Percentiles rank a stretch among this genome's conserved stretches.
Evolutionary conservation across 768 basidiomycete genomes (phyloP).

Genomic region (Kwoniella dejecticola): DNA sequence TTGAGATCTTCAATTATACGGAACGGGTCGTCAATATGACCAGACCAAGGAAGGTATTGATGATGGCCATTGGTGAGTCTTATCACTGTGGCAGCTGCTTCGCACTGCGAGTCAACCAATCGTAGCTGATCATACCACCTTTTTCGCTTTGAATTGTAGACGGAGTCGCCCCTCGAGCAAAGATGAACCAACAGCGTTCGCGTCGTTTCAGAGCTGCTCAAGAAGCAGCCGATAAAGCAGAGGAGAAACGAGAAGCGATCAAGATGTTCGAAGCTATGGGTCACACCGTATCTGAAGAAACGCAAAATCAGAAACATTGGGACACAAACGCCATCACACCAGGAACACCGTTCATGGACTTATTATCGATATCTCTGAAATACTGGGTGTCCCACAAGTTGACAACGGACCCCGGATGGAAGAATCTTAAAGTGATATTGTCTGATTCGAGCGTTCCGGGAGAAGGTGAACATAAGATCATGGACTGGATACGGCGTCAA

Average conservation of each 20-base stretch:
- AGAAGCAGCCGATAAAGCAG: constrained; percentile 92
- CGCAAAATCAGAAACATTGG: constrained; percentile 83
- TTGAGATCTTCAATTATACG: constrained; percentile 94
- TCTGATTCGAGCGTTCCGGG: constrained; percentile 97
- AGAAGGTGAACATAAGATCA: constrained; percentile 99
- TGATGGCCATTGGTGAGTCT: constrained; percentile 92
- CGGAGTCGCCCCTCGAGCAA: constrained; percentile 95
- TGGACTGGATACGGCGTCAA: constrained; percentile 95
- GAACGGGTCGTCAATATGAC: constrained; percentile 97
- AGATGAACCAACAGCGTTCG: constrained; percentile 99
- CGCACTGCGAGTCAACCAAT: no score
- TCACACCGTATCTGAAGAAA: constrained; percentile 72
- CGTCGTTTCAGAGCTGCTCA: constrained; percentile 92
- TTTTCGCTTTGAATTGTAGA: constrained; percentile 62
- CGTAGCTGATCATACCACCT: constrained; percentile 8
- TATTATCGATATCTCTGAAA: constrained; percentile 80
- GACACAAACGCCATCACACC: constrained; percentile 99
- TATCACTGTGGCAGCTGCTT: no score
- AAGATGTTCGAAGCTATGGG: constrained; percentile 97
- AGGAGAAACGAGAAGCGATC: constrained; percentile 78
- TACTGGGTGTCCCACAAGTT: constrained; percentile 97
- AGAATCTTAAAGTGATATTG: constrained; percentile 90
- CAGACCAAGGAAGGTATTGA: constrained; percentile 87
- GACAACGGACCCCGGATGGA: constrained; percentile 95
- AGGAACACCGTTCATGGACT: constrained; percentile 94